Evolutionary conservation across 108 stramenopile species (phyloP), one percentile per base, ranked within the genome.

Genomic region (Parietichytrium sp.): DNA sequence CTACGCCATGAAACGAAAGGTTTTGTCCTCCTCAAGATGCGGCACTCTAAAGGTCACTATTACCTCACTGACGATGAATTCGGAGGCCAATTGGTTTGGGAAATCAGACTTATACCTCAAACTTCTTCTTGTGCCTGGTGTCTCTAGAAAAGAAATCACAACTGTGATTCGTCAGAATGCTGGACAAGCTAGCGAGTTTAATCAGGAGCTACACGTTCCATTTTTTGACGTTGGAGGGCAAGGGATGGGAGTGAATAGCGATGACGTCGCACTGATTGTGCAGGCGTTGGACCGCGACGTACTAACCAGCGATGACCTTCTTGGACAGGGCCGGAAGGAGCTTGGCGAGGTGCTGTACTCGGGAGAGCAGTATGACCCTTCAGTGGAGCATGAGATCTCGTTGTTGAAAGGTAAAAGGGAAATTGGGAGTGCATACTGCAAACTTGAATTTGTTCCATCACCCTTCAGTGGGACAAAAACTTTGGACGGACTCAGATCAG

Each of bases 91-190:
- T 25, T 25, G 18, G 1, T 72, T 72, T 25, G 45, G 61, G 38
- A 6, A 6, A 6, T 45, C 10, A n/a, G 61, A 72, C 45, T 6
- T 72, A 33, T 45, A 72, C 13, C 23, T 72, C 33, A n/a, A 45
- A 10, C 3, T 72, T 8, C 36, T n/a, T 42, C 10, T 45, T 27
- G 20, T n/a, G 15, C 61, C 61, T 16, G 61, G 38, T 0, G 29
- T 45, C 33, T 23, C 33, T 10, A 33, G 6, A 6, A 27, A 72
- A 36, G 38, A 33, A 7, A 27, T 2, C 6, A n/a, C 23, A 16
- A 45, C 61, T n/a, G n/a, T 25, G 20, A 42, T 45, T 23, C 33
- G 36, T 72, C 61, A 25, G n/a, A 72, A 72, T 72, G 61, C 61
- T 7, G 61, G 61, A 10, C 42, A 23, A 6, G 61, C 61, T 6